Conservation (phyloP, 768 basidiomycete genomes). For the Leccinum subtestaceum region DNA sequence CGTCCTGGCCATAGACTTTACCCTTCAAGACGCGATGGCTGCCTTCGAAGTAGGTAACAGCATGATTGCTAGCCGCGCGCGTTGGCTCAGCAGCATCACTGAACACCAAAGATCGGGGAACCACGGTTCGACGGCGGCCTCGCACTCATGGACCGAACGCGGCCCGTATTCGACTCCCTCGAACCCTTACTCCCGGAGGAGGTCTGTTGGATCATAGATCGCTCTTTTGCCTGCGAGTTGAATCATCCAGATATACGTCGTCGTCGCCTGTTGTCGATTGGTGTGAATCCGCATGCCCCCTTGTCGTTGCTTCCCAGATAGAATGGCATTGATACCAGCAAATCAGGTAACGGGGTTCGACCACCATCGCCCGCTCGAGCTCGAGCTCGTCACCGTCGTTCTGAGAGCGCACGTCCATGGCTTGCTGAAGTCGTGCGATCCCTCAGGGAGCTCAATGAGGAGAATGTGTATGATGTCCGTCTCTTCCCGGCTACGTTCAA, state of each 20-base stretch:
- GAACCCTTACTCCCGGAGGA: constrained; percentile 69
- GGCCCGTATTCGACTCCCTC: constrained; percentile 60
- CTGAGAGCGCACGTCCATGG: constrained; percentile 66
- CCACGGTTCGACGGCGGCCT: constrained; percentile 86
- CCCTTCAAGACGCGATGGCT: constrained; percentile 89
- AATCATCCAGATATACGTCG: constrained; percentile 20
- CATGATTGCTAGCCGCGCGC: constrained; percentile 1
- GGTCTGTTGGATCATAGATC: constrained; percentile 86
- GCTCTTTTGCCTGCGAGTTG: constrained; percentile 77
- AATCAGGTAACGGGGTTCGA: constrained; percentile 31
- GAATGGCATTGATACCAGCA: constrained; percentile 65
- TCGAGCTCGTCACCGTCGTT: constrained; percentile 64
- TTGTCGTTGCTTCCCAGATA: constrained; percentile 49
- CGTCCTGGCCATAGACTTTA: constrained; percentile 66
- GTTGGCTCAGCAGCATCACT: constrained; percentile 12
- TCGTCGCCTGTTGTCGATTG: not conserved
- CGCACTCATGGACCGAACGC: constrained; percentile 39
- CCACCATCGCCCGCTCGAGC: constrained; percentile 48
- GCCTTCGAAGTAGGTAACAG: constrained; percentile 69
- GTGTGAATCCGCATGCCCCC: not conserved
- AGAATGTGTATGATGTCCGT: constrained; percentile 74
- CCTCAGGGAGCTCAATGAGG: constrained; percentile 76
- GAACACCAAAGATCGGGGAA: constrained; percentile 74
- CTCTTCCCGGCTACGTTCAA: constrained; percentile 39
- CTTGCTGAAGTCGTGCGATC: constrained; percentile 76